Conservation (phyloP, 306 rosid genomes). For the Castanea mollissima region DNA sequence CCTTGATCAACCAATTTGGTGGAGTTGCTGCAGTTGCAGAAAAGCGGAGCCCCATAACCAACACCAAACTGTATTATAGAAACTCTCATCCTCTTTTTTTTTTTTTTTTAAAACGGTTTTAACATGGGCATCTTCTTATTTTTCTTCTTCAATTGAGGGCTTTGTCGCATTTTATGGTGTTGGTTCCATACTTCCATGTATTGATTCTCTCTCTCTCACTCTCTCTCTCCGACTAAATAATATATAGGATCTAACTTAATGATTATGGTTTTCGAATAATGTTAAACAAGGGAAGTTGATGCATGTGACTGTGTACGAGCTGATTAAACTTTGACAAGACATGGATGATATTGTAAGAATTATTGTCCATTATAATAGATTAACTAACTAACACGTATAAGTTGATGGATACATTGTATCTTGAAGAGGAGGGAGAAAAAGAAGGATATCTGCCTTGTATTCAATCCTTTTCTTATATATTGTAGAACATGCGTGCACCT, state of each 20-base stretch:
- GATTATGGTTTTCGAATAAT: slow-evolving; percentile 38
- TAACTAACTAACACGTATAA: too few species aligned
- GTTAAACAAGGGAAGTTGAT: slow-evolving; percentile 35
- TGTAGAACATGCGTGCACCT: too few species aligned
- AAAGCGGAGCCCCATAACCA: slow-evolving; percentile 15
- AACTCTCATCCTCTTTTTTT: background rate
- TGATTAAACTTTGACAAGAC: slow-evolving; percentile 15
- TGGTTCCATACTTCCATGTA: background rate
- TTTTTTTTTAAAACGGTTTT: slow-evolving; percentile 5
- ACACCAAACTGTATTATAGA: slow-evolving; percentile 30
- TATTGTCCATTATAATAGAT: background rate
- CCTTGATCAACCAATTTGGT: slow-evolving; percentile 17
- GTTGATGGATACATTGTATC: too few species aligned
- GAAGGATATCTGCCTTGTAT: too few species aligned
- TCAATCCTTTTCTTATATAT: too few species aligned
- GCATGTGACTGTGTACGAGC: slow-evolving; percentile 49
- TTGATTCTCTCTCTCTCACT: slow-evolving; percentile 5
- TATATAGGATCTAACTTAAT: slow-evolving; percentile 47
- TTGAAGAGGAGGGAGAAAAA: too few species aligned
- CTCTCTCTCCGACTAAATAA: slow-evolving; percentile 23
- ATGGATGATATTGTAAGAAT: slow-evolving; percentile 10
- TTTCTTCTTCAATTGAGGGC: slow-evolving; percentile 26
- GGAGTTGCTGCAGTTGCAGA: slow-evolving; percentile 22
- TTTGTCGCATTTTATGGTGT: slow-evolving; percentile 10
- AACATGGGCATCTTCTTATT: slow-evolving; percentile 13